A percentile compares a stretch with the other conserved stretches of the same genome.
Evolutionary conservation across 306 rosid genomes (phyloP).

Genomic region (Cicer pinnatifidum): DNA sequence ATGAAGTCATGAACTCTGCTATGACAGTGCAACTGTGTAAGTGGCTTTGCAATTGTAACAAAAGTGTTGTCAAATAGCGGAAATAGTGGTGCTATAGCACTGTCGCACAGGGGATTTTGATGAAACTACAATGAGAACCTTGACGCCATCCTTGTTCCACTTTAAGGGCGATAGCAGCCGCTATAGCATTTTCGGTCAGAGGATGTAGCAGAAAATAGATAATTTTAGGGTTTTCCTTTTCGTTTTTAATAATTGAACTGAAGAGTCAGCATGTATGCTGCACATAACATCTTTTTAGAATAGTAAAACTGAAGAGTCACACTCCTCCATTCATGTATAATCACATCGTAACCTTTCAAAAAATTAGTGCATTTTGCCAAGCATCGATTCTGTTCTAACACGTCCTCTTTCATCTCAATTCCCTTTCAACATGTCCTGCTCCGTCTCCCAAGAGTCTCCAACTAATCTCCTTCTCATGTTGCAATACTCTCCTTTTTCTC

Average conservation of each 20-base stretch:
- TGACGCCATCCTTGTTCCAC: not conserved
- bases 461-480: too few species aligned
- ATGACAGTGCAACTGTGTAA: not conserved
- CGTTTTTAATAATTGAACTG: not conserved
- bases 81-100: not conserved
- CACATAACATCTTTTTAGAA: conserved; percentile 2
- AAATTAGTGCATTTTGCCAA: not conserved
- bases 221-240: not conserved
- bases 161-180: not conserved
- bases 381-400: too few species aligned
- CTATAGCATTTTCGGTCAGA: not conserved
- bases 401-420: not conserved
- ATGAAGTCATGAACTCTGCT: not conserved
- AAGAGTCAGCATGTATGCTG: not conserved
- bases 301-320: not conserved
- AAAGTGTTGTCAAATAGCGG: not conserved
- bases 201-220: not conserved
- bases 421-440: not conserved
- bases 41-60: not conserved
- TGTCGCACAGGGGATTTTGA: not conserved
- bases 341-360: not conserved
- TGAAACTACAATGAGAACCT: not conserved
- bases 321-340: too few species aligned
- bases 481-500: too few species aligned
- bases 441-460: not conserved